phyloP scores from a whole-genome alignment of 2,329 filamentous ascomycete species.

The Claviceps citrina region DNA sequence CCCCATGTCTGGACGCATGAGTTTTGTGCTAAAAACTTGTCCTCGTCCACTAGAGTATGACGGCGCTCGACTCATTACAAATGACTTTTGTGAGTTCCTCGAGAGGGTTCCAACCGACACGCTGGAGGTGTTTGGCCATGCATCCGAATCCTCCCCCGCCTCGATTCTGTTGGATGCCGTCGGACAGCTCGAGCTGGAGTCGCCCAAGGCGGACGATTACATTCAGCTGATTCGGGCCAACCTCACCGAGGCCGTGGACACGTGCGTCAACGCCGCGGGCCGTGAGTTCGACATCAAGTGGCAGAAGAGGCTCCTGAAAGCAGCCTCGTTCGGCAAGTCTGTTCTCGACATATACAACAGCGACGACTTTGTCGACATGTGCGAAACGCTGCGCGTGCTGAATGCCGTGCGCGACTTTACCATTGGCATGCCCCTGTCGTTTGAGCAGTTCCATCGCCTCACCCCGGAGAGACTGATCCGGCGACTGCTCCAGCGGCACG shows the following conservation, averaged over 20 bases:
- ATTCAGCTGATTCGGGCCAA: slow-evolving; percentile 84
- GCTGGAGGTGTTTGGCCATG: slow-evolving; percentile 76
- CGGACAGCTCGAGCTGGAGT: slow-evolving; percentile 79
- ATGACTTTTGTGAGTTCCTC: slow-evolving; percentile 93
- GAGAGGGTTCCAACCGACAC: slow-evolving; percentile 80
- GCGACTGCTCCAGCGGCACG: slow-evolving; percentile 72
- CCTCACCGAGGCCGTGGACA: slow-evolving; percentile 83
- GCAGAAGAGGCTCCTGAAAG: slow-evolving; percentile 93
- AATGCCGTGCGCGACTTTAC: slow-evolving; percentile 88
- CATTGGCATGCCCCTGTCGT: slow-evolving; percentile 76
- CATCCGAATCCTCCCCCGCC: slow-evolving; percentile 75
- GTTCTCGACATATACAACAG: slow-evolving; percentile 95
- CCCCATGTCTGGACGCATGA: no score
- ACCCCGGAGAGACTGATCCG: slow-evolving; percentile 79
- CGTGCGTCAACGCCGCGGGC: slow-evolving; percentile 82
- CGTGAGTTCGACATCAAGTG: slow-evolving; percentile 80
- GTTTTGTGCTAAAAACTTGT: slow-evolving; percentile 2
- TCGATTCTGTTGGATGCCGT: slow-evolving; percentile 90
- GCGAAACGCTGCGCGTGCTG: slow-evolving; percentile 78
- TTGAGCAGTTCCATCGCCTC: slow-evolving; percentile 83
- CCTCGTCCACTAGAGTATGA: slow-evolving; percentile 41
- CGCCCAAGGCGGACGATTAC: slow-evolving; percentile 92
- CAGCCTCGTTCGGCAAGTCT: slow-evolving; percentile 93
- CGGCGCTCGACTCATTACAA: slow-evolving; percentile 79
- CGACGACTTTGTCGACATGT: slow-evolving; percentile 98